These are phyloP conservation scores for Halenospora varia DNA, from an alignment of 495 filamentous ascomycete species.

Conservation along the genomic window DNA sequence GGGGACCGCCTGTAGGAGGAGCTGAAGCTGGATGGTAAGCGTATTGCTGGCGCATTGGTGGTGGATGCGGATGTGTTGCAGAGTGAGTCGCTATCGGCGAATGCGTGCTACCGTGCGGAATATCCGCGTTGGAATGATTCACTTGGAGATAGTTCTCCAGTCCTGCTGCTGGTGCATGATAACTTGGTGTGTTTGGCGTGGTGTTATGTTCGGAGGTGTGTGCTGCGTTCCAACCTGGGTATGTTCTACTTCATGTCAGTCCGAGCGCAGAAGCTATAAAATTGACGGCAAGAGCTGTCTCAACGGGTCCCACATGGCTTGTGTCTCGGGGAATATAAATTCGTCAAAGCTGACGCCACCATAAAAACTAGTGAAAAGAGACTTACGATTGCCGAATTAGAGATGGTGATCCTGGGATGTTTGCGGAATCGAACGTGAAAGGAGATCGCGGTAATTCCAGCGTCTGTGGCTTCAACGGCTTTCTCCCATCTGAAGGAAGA, in stretches of 20 bases:
- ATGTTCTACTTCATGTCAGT: slow-evolving; percentile 24
- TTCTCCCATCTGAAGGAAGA: slow-evolving; percentile 40
- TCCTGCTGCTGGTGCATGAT: slow-evolving; percentile 44
- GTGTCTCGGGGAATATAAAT: background rate
- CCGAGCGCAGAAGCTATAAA: background rate
- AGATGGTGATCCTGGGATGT: slow-evolving; percentile 43
- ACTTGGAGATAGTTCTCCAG: slow-evolving; percentile 40
- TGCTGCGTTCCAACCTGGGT: slow-evolving; percentile 36
- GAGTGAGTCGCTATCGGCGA: background rate
- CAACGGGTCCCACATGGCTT: background rate
- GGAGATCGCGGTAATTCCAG: slow-evolving; percentile 46
- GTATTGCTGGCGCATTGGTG: slow-evolving; percentile 43
- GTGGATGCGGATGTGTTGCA: slow-evolving; percentile 30
- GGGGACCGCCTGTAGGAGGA: slow-evolving; percentile 35
- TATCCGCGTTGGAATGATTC: slow-evolving; percentile 39
- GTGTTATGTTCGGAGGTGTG: slow-evolving; percentile 38
- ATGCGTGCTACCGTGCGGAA: slow-evolving; percentile 36
- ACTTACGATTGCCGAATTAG: slow-evolving; percentile 22
- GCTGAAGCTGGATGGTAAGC: slow-evolving; percentile 40
- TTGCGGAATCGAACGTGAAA: slow-evolving; percentile 52
- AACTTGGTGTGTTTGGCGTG: slow-evolving; percentile 28
- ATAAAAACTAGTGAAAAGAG: slow-evolving; percentile 1
- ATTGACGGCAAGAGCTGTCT: background rate
- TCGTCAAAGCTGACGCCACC: background rate
- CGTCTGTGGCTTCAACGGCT: slow-evolving; percentile 41